Evolutionary conservation across 495 filamentous ascomycete species (phyloP).

Genomic region (Aspergillus baeticus): DNA sequence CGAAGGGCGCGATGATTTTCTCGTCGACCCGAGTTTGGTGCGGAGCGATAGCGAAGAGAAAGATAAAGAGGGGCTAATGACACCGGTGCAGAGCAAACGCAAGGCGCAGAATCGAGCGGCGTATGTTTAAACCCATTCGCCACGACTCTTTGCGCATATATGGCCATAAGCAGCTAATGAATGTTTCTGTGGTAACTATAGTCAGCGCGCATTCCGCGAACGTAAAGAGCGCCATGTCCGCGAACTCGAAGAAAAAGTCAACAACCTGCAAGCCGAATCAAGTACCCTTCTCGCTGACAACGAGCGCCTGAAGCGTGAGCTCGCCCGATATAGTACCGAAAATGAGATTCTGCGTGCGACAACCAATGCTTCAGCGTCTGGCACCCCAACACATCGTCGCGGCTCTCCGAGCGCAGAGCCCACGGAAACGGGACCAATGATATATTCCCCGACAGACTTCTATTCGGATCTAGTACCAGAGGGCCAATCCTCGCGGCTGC

Average conservation of each 20-base stretch:
- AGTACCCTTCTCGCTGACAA: conserved; percentile 65
- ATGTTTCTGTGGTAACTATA: conserved; percentile 29
- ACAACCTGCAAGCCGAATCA: conserved; percentile 62
- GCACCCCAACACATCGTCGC: no score
- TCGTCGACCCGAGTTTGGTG: conserved; percentile 22
- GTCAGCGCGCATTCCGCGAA: conserved; percentile 95
- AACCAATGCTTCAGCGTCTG: neutral
- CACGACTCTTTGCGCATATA: neutral
- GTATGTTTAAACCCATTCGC: conserved; percentile 55
- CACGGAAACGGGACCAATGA: conserved; percentile 63
- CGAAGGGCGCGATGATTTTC: conserved; percentile 35
- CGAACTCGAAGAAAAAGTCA: conserved; percentile 86
- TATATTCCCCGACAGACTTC: conserved; percentile 73
- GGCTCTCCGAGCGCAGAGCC: conserved; percentile 16
- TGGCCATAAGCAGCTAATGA: neutral
- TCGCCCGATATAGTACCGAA: conserved; percentile 78
- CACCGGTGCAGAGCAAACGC: conserved; percentile 77
- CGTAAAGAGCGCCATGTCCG: conserved; percentile 93
- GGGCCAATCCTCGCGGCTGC: conserved; percentile 48
- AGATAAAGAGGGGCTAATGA: conserved; percentile 51
- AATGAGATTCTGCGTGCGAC: conserved; percentile 94
- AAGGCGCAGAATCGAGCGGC: conserved; percentile 97
- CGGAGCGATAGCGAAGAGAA: conserved; percentile 63
- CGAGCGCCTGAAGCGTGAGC: conserved; percentile 76
- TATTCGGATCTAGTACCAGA: conserved; percentile 39